A percentile compares a stretch with the other conserved stretches of the same genome.
phyloP scores from a whole-genome alignment of 2,329 filamentous ascomycete species.

The Penicillium carneum region DNA sequence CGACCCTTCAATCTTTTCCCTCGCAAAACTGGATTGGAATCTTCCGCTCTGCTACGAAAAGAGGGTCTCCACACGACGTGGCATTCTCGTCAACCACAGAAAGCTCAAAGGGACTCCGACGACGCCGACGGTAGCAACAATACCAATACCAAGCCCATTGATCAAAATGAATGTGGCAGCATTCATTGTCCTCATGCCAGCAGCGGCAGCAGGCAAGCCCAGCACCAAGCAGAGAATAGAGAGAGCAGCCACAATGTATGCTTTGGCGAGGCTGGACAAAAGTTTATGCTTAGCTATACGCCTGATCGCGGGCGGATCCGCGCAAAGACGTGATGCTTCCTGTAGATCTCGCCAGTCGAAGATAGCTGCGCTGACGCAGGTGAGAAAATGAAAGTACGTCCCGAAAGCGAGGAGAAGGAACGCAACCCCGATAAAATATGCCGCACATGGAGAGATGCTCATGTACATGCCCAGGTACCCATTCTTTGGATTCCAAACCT shows the following conservation, averaged over 20 bases:
- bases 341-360: not conserved
- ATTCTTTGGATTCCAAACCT: not conserved
- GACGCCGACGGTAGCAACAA: not conserved
- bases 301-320: not conserved
- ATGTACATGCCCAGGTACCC: constrained; percentile 6
- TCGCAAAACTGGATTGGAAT: not conserved
- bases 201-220: not conserved
- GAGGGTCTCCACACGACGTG: not conserved
- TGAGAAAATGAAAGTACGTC: not conserved
- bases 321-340: not conserved
- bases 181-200: not conserved
- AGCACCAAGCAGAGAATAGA: not conserved
- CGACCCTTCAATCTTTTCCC: not conserved
- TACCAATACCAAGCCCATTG: not conserved
- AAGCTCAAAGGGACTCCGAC: not conserved
- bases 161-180: not conserved
- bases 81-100: not conserved
- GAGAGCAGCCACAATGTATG: not conserved
- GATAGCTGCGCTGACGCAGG: fast-evolving
- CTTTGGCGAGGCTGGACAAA: not conserved
- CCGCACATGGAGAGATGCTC: not conserved
- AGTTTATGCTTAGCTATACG: not conserved
- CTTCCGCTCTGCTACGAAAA: not conserved
- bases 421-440: not conserved
- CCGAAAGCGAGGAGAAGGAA: not conserved